Conservation (phyloP, 225 moss, liverwort and hornwort genomes). For the Physcomitrium patens region DNA sequence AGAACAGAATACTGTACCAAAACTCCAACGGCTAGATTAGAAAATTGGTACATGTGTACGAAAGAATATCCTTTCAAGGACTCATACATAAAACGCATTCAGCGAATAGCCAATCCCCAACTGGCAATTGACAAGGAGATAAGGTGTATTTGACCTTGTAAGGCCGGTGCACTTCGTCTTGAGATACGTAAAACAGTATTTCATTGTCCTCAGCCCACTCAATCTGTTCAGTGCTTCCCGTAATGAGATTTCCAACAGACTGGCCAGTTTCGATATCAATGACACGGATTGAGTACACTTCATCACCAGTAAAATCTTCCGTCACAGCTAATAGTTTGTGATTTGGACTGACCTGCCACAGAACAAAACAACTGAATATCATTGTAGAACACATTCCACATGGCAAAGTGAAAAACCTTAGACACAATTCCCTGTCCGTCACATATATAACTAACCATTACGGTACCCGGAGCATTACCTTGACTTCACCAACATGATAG, state of each 20-base stretch:
- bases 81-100: slow-evolving; percentile 12
- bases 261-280: slow-evolving; percentile 71
- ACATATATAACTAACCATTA: neutral
- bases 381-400: neutral
- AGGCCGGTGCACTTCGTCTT: slow-evolving; percentile 90
- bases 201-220: slow-evolving; percentile 78
- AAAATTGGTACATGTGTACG: neutral
- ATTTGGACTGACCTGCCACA: slow-evolving; percentile 79
- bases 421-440: neutral
- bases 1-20: neutral
- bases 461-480: slow-evolving; percentile 41
- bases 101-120: slow-evolving; percentile 27
- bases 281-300: slow-evolving; percentile 79
- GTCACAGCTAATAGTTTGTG: slow-evolving; percentile 85
- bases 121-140: slow-evolving; percentile 16
- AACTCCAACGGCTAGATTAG: slow-evolving; percentile 8
- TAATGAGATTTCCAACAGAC: slow-evolving; percentile 60
- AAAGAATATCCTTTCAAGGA: neutral
- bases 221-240: slow-evolving; percentile 58
- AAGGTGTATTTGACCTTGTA: slow-evolving; percentile 63
- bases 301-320: slow-evolving; percentile 85
- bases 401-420: slow-evolving; percentile 1
- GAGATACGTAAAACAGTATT: slow-evolving; percentile 74
- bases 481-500: slow-evolving; percentile 71
- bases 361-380: slow-evolving; percentile 4